Base-by-base conservation (phyloP, 805 yeast genomes). In the Ascoidea rubescens region DNA sequence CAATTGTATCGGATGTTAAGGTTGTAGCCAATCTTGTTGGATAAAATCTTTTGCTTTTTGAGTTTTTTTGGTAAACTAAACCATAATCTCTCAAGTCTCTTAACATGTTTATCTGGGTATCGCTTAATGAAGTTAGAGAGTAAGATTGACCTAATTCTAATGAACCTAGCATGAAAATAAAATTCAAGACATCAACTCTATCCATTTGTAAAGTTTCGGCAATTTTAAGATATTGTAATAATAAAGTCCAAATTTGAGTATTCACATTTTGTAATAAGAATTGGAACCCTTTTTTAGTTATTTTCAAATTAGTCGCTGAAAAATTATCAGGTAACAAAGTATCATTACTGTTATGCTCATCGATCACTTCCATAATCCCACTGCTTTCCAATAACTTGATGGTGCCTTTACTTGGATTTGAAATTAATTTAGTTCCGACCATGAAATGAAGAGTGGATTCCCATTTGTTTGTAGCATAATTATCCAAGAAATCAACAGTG, bases 371-470 rank as follows among this genome's bases (percentile, higher is more conserved):
- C 96, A 93, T 90, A 51, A 93, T 71, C 2, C 91, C 91, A 55
- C 95, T 84, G 68, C 82, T 88, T 56, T 78, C 75, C 49, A 93
- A 70, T 31, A 93, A 70, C 16, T 80, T 76, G 50, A 93, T 70
- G 0, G 91, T 97, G 16, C 91, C 90, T n/a, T 76, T 74, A 49
- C 90, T 82, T 2, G 96, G 96, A 2, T 78, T 69, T 16, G 72
- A 74, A 8, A 77, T 72, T 48, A 82, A 68, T 50, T 87, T 86
- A 0, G 97, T 87, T 1, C 98, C 96, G 47, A 93, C 99, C 98
- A 93, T 91, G 69, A 84, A 93, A 71, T 93, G 98, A 59, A 93
- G 71, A 58, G 93, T 91, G 5, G 87, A 79, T 64, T 93, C 99
- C 99, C 99, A 93, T 62, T 85, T 88, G 48, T 75, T 77, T 5